A percentile compares a stretch with the other conserved stretches of the same genome.
Evolutionary conservation across 116 monocot species (phyloP).

Genomic region (Cymodocea nodosa): DNA sequence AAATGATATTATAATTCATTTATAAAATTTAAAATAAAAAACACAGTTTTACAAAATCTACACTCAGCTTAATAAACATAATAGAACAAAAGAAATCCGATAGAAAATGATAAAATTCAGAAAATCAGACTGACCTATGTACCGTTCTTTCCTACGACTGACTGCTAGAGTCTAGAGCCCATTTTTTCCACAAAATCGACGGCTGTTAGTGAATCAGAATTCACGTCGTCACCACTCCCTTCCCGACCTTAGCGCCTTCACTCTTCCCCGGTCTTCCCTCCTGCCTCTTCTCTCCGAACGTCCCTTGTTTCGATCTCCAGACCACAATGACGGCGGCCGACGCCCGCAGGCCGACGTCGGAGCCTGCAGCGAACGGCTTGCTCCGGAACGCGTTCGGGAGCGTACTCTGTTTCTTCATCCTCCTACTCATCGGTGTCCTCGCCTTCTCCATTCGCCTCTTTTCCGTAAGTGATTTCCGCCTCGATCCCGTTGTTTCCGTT

Average conservation of each 20-base stretch:
- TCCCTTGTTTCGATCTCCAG: not conserved
- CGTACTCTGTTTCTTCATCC: constrained; percentile 66
- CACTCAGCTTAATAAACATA: no score
- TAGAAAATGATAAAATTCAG: no score
- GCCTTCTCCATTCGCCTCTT: constrained; percentile 99
- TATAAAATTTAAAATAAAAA: no score
- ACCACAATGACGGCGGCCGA: not conserved
- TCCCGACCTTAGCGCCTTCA: not conserved
- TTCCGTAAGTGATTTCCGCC: constrained; percentile 36
- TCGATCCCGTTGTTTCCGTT: not conserved
- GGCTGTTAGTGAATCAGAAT: no score
- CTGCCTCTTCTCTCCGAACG: not conserved
- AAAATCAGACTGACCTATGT: no score
- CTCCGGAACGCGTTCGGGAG: constrained; percentile 70
- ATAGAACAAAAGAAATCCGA: no score
- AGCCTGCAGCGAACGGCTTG: not conserved
- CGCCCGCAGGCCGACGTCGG: constrained; percentile 1
- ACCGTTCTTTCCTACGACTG: no score
- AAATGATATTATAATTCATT: no score
- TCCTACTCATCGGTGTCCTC: constrained; percentile 79
- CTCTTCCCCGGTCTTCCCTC: not conserved
- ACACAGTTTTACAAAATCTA: no score
- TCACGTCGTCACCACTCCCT: no score
- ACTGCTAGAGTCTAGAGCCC: no score
- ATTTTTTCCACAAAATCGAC: no score